phyloP scores from a whole-genome alignment of 495 filamentous ascomycete species.

The Hyaloscypha finlandica region DNA sequence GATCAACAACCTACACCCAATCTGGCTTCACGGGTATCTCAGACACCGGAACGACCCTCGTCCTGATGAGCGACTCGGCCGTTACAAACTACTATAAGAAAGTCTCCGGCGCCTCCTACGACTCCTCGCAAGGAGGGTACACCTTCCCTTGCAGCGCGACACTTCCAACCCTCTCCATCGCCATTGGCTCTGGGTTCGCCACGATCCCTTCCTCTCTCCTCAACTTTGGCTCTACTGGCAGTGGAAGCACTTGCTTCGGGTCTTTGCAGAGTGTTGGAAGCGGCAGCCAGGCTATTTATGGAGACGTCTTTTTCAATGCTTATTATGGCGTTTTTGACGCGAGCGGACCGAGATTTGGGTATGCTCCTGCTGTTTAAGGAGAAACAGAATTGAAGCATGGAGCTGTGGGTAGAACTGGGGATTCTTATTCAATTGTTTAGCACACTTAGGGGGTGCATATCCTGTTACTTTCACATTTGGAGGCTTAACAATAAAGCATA shows the following conservation, averaged over 20 bases:
- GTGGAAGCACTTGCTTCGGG: constrained; percentile 59
- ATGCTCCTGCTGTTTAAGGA: constrained; percentile 11
- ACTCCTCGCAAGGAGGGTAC: constrained; percentile 56
- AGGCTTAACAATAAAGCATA: too few relatives aligned
- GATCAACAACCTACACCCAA: constrained; percentile 43
- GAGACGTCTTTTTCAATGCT: constrained; percentile 78
- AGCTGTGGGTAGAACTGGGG: too few relatives aligned
- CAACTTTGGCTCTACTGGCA: constrained; percentile 49
- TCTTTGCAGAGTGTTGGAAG: constrained; percentile 64
- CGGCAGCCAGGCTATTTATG: constrained; percentile 69
- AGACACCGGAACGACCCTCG: constrained; percentile 74
- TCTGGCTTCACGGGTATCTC: constrained; percentile 60
- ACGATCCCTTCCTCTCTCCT: constrained; percentile 58
- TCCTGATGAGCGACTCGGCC: constrained; percentile 66
- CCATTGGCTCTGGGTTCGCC: constrained; percentile 49
- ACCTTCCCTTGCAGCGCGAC: constrained; percentile 64
- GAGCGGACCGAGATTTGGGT: constrained; percentile 36
- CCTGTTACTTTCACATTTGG: too few relatives aligned
- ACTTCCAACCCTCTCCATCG: constrained; percentile 64
- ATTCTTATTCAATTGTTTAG: too few relatives aligned
- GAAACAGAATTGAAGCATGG: too few relatives aligned
- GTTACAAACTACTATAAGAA: constrained; percentile 61
- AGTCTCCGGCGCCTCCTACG: constrained; percentile 56
- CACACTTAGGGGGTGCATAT: too few relatives aligned
- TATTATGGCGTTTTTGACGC: constrained; percentile 77